Base-by-base conservation (phyloP, 2,329 filamentous ascomycete genomes). In the Diaporthe aspalathi region DNA sequence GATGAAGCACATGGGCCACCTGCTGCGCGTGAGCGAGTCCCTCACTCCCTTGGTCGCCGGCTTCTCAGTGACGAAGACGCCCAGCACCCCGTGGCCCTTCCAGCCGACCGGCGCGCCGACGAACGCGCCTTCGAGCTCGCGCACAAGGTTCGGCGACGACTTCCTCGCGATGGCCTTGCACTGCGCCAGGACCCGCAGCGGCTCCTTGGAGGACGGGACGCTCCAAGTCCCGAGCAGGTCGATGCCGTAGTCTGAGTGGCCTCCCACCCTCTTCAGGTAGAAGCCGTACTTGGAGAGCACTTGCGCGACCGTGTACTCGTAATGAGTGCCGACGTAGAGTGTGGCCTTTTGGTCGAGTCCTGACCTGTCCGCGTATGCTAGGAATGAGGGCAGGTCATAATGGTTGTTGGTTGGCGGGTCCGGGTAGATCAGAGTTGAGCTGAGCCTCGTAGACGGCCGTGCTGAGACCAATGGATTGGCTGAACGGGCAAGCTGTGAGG, bases 121-220 rank as follows among this genome's bases (percentile, higher is more conserved):
- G 77, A 96, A 92, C 0, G 94, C 89, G 4, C 95, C 95, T 78
- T 94, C 93, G 3, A 95, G 86, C 81, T 95, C 93, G n/a, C 93
- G 88, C 11, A 94, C 82, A 57, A 90, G 83, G 40, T 85, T 82
- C 0, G 93, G 93, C 0, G 88, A 84, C 16, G 85, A 79, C 56
- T 84, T 83, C 70, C 83, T 81, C 22, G 83, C 78, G 17, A 87
- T 83, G 1, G 86, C 88, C 80, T 95, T 96, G 85, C 93, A 95
- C 79, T 95, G 93, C 1, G 88, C 72, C 17, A 90, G 76, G 8
- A 88, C 83, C 60, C 82, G 84, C 43, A 90, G 76, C 1, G 83
- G 80, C 1, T 77, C 75, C 11, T 79, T 70, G 3, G 78, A 75
- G 1, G 80, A 81, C 0, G 89, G 90, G 0, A 93, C 82, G 0